Conservation (phyloP, 345 rosid species). For the Eucalyptus tenuipes region DNA sequence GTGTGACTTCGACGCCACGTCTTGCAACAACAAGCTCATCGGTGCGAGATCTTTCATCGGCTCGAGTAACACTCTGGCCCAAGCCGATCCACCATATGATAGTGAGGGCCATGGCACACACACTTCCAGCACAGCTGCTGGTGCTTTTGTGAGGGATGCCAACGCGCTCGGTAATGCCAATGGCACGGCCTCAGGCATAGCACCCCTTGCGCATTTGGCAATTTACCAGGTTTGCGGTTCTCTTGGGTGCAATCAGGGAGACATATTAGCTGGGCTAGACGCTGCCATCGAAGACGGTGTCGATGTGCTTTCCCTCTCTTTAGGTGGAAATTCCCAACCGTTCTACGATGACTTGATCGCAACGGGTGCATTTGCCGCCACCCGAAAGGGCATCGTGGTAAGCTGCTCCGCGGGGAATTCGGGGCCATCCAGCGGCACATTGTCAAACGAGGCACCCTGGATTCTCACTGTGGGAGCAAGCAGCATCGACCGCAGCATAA, state of each 20-base stretch:
- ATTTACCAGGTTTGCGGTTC: slow-evolving; percentile 31
- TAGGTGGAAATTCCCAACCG: slow-evolving; percentile 16
- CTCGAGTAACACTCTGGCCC: no score
- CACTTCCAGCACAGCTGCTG: neutral
- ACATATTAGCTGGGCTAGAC: slow-evolving; percentile 39
- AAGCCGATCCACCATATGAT: neutral
- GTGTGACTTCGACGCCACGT: slow-evolving; percentile 20
- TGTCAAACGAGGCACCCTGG: slow-evolving; percentile 56
- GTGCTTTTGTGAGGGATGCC: neutral
- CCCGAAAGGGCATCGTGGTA: slow-evolving; percentile 32
- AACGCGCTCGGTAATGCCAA: slow-evolving; percentile 10
- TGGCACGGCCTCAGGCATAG: slow-evolving; percentile 20
- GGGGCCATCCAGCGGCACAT: slow-evolving; percentile 16
- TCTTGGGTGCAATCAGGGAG: slow-evolving; percentile 11
- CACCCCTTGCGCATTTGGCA: slow-evolving; percentile 40
- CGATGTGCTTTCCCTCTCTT: slow-evolving; percentile 41
- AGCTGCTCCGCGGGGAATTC: slow-evolving; percentile 45
- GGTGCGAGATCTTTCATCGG: slow-evolving; percentile 34
- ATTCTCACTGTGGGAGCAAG: slow-evolving; percentile 53
- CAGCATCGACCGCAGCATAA: slow-evolving; percentile 38
- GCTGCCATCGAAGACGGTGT: slow-evolving; percentile 41
- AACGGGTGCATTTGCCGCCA: slow-evolving; percentile 14
- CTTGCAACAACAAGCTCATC: slow-evolving; percentile 49
- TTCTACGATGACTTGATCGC: slow-evolving; percentile 27
- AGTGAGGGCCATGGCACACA: neutral